Evolutionary conservation across 2,329 filamentous ascomycete genomes (phyloP).

Genomic region (Lecanicillium sp.): DNA sequence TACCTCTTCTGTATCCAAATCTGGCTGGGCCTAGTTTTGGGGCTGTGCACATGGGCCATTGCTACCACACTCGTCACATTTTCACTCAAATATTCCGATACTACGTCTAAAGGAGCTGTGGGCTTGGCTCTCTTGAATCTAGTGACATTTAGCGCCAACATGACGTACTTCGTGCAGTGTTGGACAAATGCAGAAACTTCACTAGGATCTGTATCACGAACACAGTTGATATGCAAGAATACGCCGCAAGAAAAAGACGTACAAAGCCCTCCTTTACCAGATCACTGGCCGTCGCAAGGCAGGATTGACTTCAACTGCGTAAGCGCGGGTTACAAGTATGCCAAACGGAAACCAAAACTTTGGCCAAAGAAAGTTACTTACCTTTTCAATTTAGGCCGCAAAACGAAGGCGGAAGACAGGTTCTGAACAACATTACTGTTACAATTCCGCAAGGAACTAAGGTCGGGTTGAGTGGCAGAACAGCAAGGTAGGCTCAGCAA

Average conservation of each 20-base stretch:
- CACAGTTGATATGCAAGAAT: background rate
- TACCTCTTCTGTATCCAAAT: background rate
- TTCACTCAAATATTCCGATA: constrained; percentile 19
- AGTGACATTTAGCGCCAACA: background rate
- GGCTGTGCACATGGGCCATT: constrained; percentile 26
- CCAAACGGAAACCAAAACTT: too few relatives aligned
- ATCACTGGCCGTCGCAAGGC: background rate
- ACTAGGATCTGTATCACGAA: background rate
- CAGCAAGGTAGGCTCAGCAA: too few relatives aligned
- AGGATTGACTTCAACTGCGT: constrained; percentile 2
- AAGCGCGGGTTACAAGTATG: constrained; percentile 17
- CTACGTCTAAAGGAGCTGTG: background rate
- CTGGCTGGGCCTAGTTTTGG: background rate
- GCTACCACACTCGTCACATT: constrained; percentile 36
- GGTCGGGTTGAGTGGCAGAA: too few relatives aligned
- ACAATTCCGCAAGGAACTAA: too few relatives aligned
- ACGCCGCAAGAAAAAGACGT: background rate
- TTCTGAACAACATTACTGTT: too few relatives aligned
- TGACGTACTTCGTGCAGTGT: background rate
- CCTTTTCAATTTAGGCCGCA: too few relatives aligned
- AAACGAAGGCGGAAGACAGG: too few relatives aligned
- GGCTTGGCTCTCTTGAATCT: background rate
- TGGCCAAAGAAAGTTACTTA: too few relatives aligned
- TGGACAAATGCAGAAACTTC: background rate
- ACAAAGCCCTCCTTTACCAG: background rate